Evolutionary conservation across 2,329 filamentous ascomycete species (phyloP).

Genomic region (Blastomyces percursus): DNA sequence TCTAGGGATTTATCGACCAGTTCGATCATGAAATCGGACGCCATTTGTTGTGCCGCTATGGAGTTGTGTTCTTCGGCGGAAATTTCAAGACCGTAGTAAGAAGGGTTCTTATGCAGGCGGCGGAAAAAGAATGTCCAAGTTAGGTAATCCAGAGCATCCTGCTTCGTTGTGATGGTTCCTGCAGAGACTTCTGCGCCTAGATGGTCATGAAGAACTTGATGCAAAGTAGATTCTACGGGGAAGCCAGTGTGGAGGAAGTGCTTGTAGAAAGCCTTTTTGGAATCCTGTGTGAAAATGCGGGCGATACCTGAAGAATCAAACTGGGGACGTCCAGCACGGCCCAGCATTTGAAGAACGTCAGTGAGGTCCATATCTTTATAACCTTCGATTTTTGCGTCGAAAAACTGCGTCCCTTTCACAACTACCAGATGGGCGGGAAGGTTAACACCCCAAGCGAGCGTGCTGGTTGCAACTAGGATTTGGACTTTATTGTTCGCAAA

Average conservation of each 20-base stretch:
- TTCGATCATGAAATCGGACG: conserved; percentile 88
- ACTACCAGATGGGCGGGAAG: conserved; percentile 92
- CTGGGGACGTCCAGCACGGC: conserved; percentile 86
- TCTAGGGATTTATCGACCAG: conserved; percentile 78
- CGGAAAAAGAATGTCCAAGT: conserved; percentile 99
- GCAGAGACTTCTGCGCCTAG: conserved; percentile 89
- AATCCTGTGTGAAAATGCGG: conserved; percentile 91
- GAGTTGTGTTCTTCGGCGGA: conserved; percentile 86
- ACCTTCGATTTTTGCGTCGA: conserved; percentile 92
- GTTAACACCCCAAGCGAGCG: conserved; percentile 96
- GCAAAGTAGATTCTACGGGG: conserved; percentile 89
- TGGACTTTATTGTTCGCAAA: conserved; percentile 98
- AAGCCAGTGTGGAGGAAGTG: conserved; percentile 98
- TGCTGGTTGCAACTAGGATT: conserved; percentile 89
- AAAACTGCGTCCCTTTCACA: conserved; percentile 96
- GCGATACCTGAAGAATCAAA: conserved; percentile 95
- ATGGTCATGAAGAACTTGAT: conserved; percentile 96
- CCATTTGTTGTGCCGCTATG: conserved; percentile 69
- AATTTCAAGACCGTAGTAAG: conserved; percentile 93
- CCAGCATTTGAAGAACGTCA: conserved; percentile 95
- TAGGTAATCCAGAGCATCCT: conserved; percentile 92
- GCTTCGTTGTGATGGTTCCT: conserved; percentile 84
- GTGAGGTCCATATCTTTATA: conserved; percentile 99
- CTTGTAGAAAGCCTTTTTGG: conserved; percentile 99
- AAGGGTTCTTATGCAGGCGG: conserved; percentile 92